Evolutionary conservation across 371 early-diverging fungal genomes (phyloP).

Genomic region (Blastocladiella emersonii): DNA sequence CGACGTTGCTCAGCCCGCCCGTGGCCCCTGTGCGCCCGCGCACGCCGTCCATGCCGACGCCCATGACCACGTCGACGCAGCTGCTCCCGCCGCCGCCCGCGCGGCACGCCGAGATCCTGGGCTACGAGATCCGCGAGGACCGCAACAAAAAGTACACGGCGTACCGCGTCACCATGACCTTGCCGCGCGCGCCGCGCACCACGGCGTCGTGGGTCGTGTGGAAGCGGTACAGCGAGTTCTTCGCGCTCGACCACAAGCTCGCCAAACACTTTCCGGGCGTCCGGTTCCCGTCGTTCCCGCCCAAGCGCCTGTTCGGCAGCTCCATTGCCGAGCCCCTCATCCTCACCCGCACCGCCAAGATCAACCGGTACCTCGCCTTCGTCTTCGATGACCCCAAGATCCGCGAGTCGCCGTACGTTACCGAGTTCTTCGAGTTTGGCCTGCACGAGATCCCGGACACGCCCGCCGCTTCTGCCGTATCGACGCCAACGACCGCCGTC

Average conservation of each 20-base stretch:
- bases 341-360: not conserved
- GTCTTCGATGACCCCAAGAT: not conserved
- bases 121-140: not conserved
- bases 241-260: not conserved
- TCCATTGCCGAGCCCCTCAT: not conserved
- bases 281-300: slow-evolving; percentile 5
- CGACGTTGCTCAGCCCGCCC: no score
- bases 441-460: not conserved
- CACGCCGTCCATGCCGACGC: no score
- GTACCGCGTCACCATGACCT: not conserved
- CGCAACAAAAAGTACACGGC: not conserved
- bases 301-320: slow-evolving; percentile 1
- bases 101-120: no score
- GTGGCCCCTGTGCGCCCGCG: no score
- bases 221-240: not conserved
- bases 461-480: no score
- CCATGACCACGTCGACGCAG: no score
- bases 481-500: no score
- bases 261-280: not conserved
- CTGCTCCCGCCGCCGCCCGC: no score
- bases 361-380: slow-evolving; percentile 4
- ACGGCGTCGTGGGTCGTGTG: not conserved
- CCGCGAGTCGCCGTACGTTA: not conserved
- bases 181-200: not conserved
- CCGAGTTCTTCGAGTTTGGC: slow-evolving; percentile 2